phyloP scores from a whole-genome alignment of 2,329 filamentous ascomycete species.

The Diaporthe eres region DNA sequence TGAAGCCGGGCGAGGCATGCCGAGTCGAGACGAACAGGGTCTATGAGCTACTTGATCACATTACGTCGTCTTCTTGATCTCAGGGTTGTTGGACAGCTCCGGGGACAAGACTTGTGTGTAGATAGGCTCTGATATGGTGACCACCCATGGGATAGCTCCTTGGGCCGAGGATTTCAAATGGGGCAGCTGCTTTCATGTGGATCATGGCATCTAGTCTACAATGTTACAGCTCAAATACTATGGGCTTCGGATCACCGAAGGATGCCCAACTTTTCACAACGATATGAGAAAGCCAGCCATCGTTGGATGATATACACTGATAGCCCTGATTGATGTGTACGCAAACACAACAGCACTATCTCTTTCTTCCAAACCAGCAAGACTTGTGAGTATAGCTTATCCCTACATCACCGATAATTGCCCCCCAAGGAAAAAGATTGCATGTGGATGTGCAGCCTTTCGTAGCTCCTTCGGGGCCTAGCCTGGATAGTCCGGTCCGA shows the following conservation, averaged over 20 bases:
- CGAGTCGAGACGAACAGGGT: slow-evolving; percentile 40
- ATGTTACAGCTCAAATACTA: not conserved
- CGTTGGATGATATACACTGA: not conserved
- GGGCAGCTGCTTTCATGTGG: not conserved
- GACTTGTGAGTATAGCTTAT: too few relatives aligned
- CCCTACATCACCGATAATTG: not conserved
- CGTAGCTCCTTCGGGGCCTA: not conserved
- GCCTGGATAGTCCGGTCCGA: not conserved
- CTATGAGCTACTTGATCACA: slow-evolving; percentile 41
- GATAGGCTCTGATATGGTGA: not conserved
- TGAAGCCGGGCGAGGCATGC: slow-evolving; percentile 35
- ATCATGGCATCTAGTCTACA: not conserved
- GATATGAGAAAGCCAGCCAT: not conserved
- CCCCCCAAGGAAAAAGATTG: too few relatives aligned
- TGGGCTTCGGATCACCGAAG: not conserved
- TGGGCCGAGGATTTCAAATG: not conserved
- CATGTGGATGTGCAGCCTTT: not conserved
- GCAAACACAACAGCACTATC: not conserved
- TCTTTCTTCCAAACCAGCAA: not conserved
- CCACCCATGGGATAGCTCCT: not conserved
- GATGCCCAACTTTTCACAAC: not conserved
- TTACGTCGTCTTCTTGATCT: slow-evolving; percentile 34
- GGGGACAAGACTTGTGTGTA: not conserved
- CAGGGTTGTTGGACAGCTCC: too few relatives aligned
- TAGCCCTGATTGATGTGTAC: not conserved